Conservation (phyloP, 345 rosid species). For the Boechera retrofracta region DNA sequence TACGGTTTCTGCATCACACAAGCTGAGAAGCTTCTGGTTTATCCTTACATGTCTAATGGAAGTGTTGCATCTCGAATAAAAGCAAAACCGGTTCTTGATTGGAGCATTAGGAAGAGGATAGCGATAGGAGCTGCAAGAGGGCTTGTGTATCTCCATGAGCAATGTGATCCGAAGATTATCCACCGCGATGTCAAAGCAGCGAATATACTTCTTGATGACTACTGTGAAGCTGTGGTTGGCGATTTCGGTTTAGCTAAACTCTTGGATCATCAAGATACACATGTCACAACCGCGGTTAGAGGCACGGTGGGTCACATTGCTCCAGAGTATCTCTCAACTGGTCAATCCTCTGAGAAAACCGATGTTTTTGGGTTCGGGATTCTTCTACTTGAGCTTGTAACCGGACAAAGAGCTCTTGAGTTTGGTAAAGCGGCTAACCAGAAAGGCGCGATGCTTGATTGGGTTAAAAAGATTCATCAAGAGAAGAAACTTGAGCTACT, state of each 20-base stretch:
- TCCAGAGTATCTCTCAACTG: constrained; percentile 53
- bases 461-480: constrained; percentile 81
- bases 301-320: constrained; percentile 54
- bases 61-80: constrained; percentile 49
- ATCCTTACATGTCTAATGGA: constrained; percentile 54
- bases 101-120: constrained; percentile 47
- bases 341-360: constrained; percentile 50
- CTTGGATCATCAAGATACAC: constrained; percentile 48
- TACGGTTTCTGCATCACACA: constrained; percentile 49
- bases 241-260: constrained; percentile 51
- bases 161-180: constrained; percentile 51
- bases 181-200: constrained; percentile 54
- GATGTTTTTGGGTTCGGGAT: constrained; percentile 53
- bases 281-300: constrained; percentile 51
- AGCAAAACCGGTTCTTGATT: constrained; percentile 50
- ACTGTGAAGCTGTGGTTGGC: constrained; percentile 51
- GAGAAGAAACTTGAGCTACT: constrained; percentile 90
- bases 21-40: constrained; percentile 50
- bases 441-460: constrained; percentile 52
- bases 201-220: constrained; percentile 49
- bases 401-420: constrained; percentile 49
- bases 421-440: constrained; percentile 48
- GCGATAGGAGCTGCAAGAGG: constrained; percentile 52
- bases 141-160: constrained; percentile 50
- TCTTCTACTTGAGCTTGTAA: constrained; percentile 51